Conservation (phyloP, 768 basidiomycete genomes). For the Cantharellus anzutake region DNA sequence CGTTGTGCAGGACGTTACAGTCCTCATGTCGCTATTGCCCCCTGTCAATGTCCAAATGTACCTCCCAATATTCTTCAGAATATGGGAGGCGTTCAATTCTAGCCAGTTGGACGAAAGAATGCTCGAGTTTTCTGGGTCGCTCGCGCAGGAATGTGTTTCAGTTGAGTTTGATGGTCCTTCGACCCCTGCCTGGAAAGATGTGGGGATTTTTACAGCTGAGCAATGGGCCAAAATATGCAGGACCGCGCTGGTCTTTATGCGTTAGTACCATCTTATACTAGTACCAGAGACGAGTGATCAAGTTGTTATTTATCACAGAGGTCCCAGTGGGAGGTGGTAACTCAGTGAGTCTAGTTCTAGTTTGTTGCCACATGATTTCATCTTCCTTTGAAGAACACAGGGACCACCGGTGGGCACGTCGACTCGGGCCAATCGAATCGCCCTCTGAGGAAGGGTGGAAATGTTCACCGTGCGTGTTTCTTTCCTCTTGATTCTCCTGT, state of each 20-base stretch:
- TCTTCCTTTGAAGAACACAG: slow-evolving; percentile 18
- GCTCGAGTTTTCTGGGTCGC: slow-evolving; percentile 45
- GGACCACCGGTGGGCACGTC: slow-evolving; percentile 48
- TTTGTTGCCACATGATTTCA: neutral
- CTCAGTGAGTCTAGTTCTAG: neutral
- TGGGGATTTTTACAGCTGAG: slow-evolving; percentile 7
- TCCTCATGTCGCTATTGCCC: slow-evolving; percentile 62
- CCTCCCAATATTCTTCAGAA: slow-evolving; percentile 47
- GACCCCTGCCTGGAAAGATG: slow-evolving; percentile 7
- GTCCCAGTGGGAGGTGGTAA: slow-evolving; percentile 50
- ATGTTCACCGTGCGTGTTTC: neutral
- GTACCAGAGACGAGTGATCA: neutral
- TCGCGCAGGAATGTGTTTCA: slow-evolving; percentile 49
- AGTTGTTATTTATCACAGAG: slow-evolving; percentile 20
- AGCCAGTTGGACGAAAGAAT: slow-evolving; percentile 45
- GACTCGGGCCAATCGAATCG: slow-evolving; percentile 20
- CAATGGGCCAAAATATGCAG: slow-evolving; percentile 9
- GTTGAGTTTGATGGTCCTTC: slow-evolving; percentile 17
- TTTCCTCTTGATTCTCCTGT: neutral
- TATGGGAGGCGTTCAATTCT: slow-evolving; percentile 49
- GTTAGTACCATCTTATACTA: slow-evolving; percentile 1
- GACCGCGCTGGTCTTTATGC: slow-evolving; percentile 6
- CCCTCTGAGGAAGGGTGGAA: neutral
- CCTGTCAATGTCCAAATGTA: slow-evolving; percentile 45
- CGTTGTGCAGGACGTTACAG: slow-evolving; percentile 38